phyloP scores from a whole-genome alignment of 2,329 filamentous ascomycete genomes.

The Fusarium neocosmosporiellum region DNA sequence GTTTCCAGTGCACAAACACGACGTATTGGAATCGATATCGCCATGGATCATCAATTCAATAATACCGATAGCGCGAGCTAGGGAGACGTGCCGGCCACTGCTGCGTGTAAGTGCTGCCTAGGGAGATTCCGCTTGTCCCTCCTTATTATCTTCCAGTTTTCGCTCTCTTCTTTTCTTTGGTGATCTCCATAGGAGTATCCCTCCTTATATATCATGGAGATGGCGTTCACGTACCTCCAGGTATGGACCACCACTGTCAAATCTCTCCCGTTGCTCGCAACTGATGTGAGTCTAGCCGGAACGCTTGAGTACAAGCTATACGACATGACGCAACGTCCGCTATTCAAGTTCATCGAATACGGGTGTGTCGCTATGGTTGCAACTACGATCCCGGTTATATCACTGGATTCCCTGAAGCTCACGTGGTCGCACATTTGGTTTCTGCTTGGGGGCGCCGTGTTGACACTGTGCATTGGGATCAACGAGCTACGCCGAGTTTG shows the following conservation, averaged over 20 bases:
- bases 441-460: background rate
- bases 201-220: background rate
- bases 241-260: background rate
- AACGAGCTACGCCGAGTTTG: background rate
- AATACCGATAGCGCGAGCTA: background rate
- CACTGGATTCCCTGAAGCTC: background rate
- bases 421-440: background rate
- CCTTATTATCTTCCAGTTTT: background rate
- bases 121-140: background rate
- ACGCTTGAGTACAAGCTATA: background rate
- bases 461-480: background rate
- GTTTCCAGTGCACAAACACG: background rate
- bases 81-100: background rate
- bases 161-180: background rate
- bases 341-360: background rate
- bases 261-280: background rate
- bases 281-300: background rate
- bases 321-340: background rate
- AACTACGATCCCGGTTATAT: background rate
- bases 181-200: background rate
- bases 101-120: background rate
- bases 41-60: background rate
- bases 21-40: background rate
- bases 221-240: background rate
- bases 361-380: background rate